phyloP scores from a whole-genome alignment of 257 asterid genomes.

The Ajuga chamaepitys region DNA sequence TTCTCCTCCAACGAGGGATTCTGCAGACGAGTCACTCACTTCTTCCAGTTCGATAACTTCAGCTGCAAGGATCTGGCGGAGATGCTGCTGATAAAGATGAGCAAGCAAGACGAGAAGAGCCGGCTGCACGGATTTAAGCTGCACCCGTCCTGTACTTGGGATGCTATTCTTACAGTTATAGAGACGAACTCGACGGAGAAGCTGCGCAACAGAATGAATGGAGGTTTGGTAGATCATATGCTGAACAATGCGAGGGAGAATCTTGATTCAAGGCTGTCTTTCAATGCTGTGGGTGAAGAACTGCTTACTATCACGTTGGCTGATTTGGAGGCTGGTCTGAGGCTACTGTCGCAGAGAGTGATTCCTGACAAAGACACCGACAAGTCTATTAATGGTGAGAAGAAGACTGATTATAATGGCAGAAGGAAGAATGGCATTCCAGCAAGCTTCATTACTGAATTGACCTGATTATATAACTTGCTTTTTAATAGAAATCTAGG shows the following conservation, averaged over 20 bases:
- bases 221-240: constrained; percentile 75
- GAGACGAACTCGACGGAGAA: constrained; percentile 46
- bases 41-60: constrained; percentile 60
- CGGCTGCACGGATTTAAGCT: constrained; percentile 60
- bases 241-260: constrained; percentile 65
- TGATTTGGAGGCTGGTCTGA: constrained; percentile 68
- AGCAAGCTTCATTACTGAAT: too few species aligned
- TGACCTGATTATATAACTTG: too few species aligned
- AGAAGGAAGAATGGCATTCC: too few species aligned
- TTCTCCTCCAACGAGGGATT: constrained; percentile 78
- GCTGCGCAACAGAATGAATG: constrained; percentile 72
- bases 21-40: constrained; percentile 75
- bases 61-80: constrained; percentile 62
- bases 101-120: constrained; percentile 42
- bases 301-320: constrained; percentile 42
- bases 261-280: constrained; percentile 63
- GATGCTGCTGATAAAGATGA: constrained; percentile 73
- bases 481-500: too few species aligned
- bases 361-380: constrained; percentile 10
- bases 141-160: constrained; percentile 42
- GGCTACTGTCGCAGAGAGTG: constrained; percentile 23
- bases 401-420: too few species aligned
- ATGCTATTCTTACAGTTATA: constrained; percentile 39
- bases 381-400: neutral
- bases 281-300: constrained; percentile 59